Percentiles rank a stretch among this genome's conserved stretches.
These are phyloP conservation scores for Zizania palustris DNA, from an alignment of 202 grass and related monocot species.

Conservation along the genomic window DNA sequence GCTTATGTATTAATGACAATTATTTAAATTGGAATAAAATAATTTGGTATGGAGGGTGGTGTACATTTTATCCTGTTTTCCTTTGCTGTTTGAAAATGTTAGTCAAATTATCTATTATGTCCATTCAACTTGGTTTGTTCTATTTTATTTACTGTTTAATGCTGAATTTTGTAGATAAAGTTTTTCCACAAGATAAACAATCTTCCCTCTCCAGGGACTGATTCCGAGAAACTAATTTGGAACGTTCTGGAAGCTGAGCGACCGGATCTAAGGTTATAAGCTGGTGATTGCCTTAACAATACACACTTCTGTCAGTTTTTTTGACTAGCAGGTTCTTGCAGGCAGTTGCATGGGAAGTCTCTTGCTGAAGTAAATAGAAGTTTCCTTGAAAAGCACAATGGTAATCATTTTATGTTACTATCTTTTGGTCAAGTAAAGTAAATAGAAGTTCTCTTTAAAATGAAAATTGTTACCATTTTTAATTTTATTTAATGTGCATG, in stretches of 20 bases:
- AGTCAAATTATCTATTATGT: neutral
- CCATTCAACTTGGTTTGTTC: slow-evolving; percentile 1
- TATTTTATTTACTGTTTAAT: slow-evolving; percentile 34
- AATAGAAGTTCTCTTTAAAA: slow-evolving; percentile 64
- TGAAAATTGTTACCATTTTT: slow-evolving; percentile 59
- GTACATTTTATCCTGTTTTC: slow-evolving; percentile 1
- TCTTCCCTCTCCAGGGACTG: slow-evolving; percentile 65
- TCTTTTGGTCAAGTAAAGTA: slow-evolving; percentile 80
- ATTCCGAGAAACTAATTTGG: slow-evolving; percentile 90
- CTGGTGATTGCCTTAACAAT: slow-evolving; percentile 7
- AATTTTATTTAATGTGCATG: neutral
- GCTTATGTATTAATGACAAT: neutral
- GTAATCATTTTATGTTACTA: slow-evolving; percentile 38
- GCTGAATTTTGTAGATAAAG: slow-evolving; percentile 65
- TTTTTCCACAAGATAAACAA: slow-evolving; percentile 89
- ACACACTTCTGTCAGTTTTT: slow-evolving; percentile 10
- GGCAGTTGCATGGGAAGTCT: slow-evolving; percentile 84
- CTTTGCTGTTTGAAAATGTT: neutral
- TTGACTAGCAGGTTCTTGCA: slow-evolving; percentile 52
- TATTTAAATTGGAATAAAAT: neutral
- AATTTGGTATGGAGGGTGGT: neutral
- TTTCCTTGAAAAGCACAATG: slow-evolving; percentile 86
- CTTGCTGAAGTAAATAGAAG: slow-evolving; percentile 81
- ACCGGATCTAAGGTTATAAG: slow-evolving; percentile 76
- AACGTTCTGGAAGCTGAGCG: slow-evolving; percentile 92